Evolutionary conservation across 192 early-diverging fungal species (phyloP), one percentile per base, ranked within the genome.

Genomic region (Chytriomyces sp.): DNA sequence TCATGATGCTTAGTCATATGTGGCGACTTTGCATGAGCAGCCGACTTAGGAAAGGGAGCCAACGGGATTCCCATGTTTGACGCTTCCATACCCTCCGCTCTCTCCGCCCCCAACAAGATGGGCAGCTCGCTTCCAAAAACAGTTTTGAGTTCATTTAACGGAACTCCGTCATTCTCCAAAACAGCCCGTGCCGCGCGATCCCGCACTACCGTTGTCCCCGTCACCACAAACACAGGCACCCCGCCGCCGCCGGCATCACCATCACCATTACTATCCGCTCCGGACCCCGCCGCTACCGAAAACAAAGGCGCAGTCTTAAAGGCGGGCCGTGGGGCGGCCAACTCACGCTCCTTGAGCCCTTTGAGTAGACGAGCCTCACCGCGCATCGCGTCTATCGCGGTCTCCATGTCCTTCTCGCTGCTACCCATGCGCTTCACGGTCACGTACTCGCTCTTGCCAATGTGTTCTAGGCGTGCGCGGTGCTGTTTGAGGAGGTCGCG

Each of bases 401-500:
- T 19, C 28, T 68, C 66, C 4, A 68, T 17, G 1, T 68, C 66
- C 66, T 68, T 68, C 34, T 68, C 66, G 52, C 10, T 6, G 1
- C 7, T n/a, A 19, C n/a, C 54, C 66, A 68, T 68, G 10, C 38
- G 53, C 28, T 68, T 68, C 52, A 68, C 34, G 25, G 66, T 56
- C 19, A 68, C 53, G 36, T 68, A 68, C 34, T 68, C 66, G 31
- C 19, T 55, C 36, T 68, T 68, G 44, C 66, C 66, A 25, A 68
- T 5, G 10, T 17, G 28, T 19, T 68, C 66, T 28, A 68, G 54
- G 19, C 34, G 19, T 56, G 39, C 7, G 19, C 66, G 66, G 19
- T 68, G 66, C 8, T 33, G 52, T 54, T 68, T 68, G 3, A 68
- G n/a, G 6, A 68, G 53, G 25, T 68, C 66, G 66, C 66, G 66